phyloP scores from a whole-genome alignment of 768 basidiomycete species.

The Tricholomella constricta region DNA sequence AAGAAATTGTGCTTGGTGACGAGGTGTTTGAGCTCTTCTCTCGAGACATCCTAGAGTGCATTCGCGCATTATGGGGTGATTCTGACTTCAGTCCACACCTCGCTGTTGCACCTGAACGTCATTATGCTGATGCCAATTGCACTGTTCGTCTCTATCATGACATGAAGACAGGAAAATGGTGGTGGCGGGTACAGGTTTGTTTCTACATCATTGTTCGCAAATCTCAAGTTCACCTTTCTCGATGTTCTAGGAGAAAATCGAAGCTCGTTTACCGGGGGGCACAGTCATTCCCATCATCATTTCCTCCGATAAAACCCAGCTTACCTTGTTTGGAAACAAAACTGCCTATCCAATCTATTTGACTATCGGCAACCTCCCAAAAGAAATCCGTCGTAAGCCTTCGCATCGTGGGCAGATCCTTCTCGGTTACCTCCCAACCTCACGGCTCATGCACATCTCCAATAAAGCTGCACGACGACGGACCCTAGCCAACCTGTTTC shows the following conservation, averaged over 20 bases:
- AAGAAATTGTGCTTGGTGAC: slow-evolving; percentile 27
- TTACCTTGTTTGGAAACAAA: slow-evolving; percentile 43
- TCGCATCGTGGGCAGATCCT: slow-evolving; percentile 26
- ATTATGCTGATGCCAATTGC: slow-evolving; percentile 30
- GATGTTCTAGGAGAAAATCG: background rate
- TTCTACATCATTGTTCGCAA: background rate
- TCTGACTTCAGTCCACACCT: slow-evolving; percentile 33
- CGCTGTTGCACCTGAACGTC: slow-evolving; percentile 36
- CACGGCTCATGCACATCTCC: slow-evolving; percentile 22
- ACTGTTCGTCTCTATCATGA: slow-evolving; percentile 31
- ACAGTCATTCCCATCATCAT: slow-evolving; percentile 46
- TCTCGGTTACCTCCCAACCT: background rate
- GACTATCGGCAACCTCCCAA: slow-evolving; percentile 48
- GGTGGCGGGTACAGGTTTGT: slow-evolving; percentile 50
- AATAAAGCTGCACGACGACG: slow-evolving; percentile 26
- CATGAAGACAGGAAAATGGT: slow-evolving; percentile 52
- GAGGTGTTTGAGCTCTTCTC: slow-evolving; percentile 32
- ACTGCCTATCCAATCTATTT: slow-evolving; percentile 48
- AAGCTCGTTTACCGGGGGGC: slow-evolving; percentile 17
- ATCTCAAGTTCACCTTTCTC: background rate
- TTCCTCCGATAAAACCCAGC: slow-evolving; percentile 46
- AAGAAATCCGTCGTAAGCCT: slow-evolving; percentile 38
- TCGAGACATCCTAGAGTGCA: slow-evolving; percentile 36
- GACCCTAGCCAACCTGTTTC: slow-evolving; percentile 32
- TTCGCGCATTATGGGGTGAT: slow-evolving; percentile 34